phyloP scores from a whole-genome alignment of 2,329 filamentous ascomycete genomes.

The Arthrinium puccinioides region DNA sequence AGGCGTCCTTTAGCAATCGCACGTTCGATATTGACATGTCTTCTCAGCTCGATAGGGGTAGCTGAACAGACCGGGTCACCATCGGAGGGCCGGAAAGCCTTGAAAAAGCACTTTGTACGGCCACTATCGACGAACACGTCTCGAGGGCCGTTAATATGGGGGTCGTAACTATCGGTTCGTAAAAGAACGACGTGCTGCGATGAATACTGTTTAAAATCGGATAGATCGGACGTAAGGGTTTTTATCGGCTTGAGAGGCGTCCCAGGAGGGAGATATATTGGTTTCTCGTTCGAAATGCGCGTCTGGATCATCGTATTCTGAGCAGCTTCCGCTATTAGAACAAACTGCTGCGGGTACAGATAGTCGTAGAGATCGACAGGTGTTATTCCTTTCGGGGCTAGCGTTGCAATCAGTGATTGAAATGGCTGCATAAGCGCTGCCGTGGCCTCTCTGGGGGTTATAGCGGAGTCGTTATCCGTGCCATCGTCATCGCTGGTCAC shows the following conservation, averaged over 20 bases:
- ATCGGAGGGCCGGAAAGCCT: background rate
- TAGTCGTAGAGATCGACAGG: background rate
- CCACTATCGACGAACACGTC: background rate
- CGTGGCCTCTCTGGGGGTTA: background rate
- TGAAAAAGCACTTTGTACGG: background rate
- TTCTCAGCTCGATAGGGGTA: background rate
- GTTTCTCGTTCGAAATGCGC: background rate
- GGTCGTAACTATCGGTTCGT: background rate
- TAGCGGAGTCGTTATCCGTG: background rate
- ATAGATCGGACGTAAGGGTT: background rate
- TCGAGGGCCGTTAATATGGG: background rate
- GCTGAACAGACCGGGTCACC: background rate
- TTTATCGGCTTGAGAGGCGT: background rate
- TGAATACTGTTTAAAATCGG: no score
- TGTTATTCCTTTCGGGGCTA: background rate
- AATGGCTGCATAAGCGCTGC: background rate
- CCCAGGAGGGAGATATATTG: background rate
- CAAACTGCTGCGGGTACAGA: background rate
- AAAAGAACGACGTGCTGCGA: background rate
- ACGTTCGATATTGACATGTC: background rate
- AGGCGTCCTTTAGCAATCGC: background rate
- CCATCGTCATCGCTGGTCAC: background rate
- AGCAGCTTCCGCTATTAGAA: background rate
- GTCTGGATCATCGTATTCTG: background rate
- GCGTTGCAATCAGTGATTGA: background rate